Evolutionary conservation across 805 yeast genomes (phyloP), one percentile per base, ranked within the genome.

Genomic region (Pichia paraexigua): DNA sequence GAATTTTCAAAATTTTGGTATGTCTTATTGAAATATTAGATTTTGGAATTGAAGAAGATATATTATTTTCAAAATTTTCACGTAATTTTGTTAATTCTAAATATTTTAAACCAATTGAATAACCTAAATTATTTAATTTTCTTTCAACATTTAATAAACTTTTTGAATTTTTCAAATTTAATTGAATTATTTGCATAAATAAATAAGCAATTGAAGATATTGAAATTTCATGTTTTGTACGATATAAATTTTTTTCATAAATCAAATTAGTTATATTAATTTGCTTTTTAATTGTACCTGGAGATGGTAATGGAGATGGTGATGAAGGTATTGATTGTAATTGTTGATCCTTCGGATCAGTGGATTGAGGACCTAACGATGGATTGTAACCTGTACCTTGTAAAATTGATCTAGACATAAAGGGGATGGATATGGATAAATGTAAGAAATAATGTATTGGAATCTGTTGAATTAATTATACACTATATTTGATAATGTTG

Each of bases 21-120:
- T 86, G 88, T 39, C 91, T 75, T 18, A 84, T 74, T 47, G 77
- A 76, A 11, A 76, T 72, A 56, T 85, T 91, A 55, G 95, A 76
- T 60, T 82, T 83, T 21, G 85, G 81, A 27, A 35, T 35, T n/a
- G 76, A 70, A 8, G 70, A 63, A 2, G 66, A 58, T 65, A 76
- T 48, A 47, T 59, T 62, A 48, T 68, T 67, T 48, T 57, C 60
- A 53, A 68, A 69, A 35, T 90, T 87, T 50, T 83, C 89, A 52
- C 95, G 71, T 43, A 85, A 61, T 37, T 85, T 81, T 9, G 80
- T 72, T 55, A 89, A 71, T 62, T 89, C 96, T 35, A 87, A 67
- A 56, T 78, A 73, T 55, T 87, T 77, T 51, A 80, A 77, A 2
- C 96, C 96, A 41, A 89, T 78, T 41, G 81, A 80, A 63, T 87